A percentile compares a stretch with the other conserved stretches of the same genome.
These are phyloP conservation scores for Diaporthe sp. DNA, from an alignment of 2,329 filamentous ascomycete genomes.

Conservation along the genomic window DNA sequence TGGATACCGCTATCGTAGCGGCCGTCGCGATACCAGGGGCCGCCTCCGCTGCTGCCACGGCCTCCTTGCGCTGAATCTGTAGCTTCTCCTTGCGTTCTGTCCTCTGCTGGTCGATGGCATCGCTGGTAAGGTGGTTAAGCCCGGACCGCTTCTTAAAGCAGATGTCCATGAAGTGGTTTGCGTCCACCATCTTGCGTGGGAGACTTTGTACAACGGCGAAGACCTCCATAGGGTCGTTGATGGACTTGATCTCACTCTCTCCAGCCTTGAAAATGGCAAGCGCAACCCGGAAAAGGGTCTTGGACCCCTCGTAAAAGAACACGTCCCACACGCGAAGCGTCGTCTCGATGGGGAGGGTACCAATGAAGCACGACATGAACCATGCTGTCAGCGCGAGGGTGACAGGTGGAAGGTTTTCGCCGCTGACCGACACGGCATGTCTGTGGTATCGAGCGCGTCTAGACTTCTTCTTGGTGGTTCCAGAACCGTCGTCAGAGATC, in stretches of 20 bases:
- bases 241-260: conserved; percentile 82
- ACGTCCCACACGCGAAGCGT: conserved; percentile 95
- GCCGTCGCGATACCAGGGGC: conserved; percentile 38
- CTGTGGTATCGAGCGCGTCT: conserved; percentile 30
- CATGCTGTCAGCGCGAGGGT: conserved; percentile 94
- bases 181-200: conserved; percentile 84
- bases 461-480: conserved; percentile 37
- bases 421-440: conserved; percentile 10
- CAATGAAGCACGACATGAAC: conserved; percentile 98
- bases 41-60: conserved; percentile 39
- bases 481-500: conserved; percentile 64
- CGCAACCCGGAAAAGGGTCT: conserved; percentile 92
- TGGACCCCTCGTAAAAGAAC: conserved; percentile 95
- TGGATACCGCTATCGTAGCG: conserved; percentile 42
- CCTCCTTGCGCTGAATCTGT: conserved; percentile 61
- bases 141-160: conserved; percentile 86
- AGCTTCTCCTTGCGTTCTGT: conserved; percentile 73
- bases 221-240: conserved; percentile 92
- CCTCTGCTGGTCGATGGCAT: conserved; percentile 82
- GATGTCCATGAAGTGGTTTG: conserved; percentile 84
- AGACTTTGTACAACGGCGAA: conserved; percentile 94
- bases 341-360: conserved; percentile 90
- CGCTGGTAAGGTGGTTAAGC: conserved; percentile 85
- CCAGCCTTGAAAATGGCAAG: conserved; percentile 92
- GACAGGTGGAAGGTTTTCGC: conserved; percentile 79